Base-by-base conservation (phyloP, 495 filamentous ascomycete genomes). In the Neurospora sp. region DNA sequence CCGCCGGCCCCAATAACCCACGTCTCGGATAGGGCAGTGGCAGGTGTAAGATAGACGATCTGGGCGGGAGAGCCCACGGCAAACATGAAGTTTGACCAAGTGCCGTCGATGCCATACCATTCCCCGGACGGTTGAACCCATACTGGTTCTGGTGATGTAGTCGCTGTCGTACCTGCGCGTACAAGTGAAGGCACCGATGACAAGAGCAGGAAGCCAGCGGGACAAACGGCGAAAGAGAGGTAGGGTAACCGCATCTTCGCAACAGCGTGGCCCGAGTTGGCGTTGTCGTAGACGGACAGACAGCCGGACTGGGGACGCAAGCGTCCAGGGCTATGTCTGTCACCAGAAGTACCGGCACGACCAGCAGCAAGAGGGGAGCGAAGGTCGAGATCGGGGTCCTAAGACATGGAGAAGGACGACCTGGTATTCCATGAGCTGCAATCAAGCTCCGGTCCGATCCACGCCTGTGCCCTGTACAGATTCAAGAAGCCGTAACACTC, bases 11-110 rank as follows among this genome's bases (percentile, higher is more conserved):
- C 81, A 44, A 91, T 82, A 6, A 88, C 85, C 88, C 88, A 91
- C 27, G 86, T 85, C 75, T 89, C 87, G 35, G 85, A 84, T 48
- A 88, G 78, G 14, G 83, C 84, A 3, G 89, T 91, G 73, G 86
- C 88, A 53, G 86, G 82, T 38, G 87, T 83, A 69, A 90, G 83
- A 72, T 89, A 86, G 6, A 90, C 79, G 69, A 86, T 83, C 78
- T 90, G 88, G 16, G 82, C 80, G 27, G 86, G 84, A n/a, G 84
- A 83, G 39, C 89, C 89, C 5, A 90, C 82, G 68, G 83, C 84
- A 70, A 91, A 81, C 12, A 82, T 80, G 70, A 90, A 82, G 65
- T 82, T 83, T 31, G 85, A 87, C 85, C 85, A 90, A 70, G 76
- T 83, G 20, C 85, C 85, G 72, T 87, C 85, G 71, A 84, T 80